Evolutionary conservation across 2,329 filamentous ascomycete genomes (phyloP), one percentile per base, ranked within the genome.

Genomic region (Exophiala phaeomuriformis): DNA sequence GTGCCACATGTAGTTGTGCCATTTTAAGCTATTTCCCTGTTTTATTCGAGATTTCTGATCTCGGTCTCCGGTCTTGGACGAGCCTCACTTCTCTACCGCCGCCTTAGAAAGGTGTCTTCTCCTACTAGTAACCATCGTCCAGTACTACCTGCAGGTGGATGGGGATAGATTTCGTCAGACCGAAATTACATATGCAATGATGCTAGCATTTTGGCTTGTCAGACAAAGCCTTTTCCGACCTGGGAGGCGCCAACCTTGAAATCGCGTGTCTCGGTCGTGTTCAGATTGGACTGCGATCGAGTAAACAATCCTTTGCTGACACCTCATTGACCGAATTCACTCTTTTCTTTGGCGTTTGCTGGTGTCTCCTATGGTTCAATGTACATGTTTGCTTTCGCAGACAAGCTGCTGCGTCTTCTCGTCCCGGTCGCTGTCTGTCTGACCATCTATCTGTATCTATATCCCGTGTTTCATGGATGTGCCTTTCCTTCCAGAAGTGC

Each of bases 391-490:
- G 49, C 28, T 28, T 35, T 47, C 47, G 49, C 47, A 52, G 46
- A 42, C 45, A 48, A 66, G 64, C 60, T 75, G 57, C 72, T 76
- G 66, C 65, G 71, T 64, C 64, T 78, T 58, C 69, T 83, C 36
- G 66, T 86, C 42, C 83, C 88, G 46, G 65, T 91, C 66, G 84
- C 86, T 54, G 64, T 91, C 65, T 71, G 81, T 59, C 80, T 81
- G 65, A 88, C 86, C 48, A 64, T 83, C 61, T 94, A 90, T 72
- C 78, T 97, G 49, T 96, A 96, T 73, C 75, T 91, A 37, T 97
- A 95, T 67, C 90, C 93, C 5, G 66, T 88, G 62, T 85, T 95
- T 65, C 79, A 82, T 61, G 79, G 81, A 65, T 97, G 90, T 75
- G 83, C 79, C 36, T 97, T 96, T 70, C 88, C 90, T 7, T 68